Evolutionary conservation across 1,139 yeast species (phyloP).

Genomic region (Meyerozyma smithsonii): DNA sequence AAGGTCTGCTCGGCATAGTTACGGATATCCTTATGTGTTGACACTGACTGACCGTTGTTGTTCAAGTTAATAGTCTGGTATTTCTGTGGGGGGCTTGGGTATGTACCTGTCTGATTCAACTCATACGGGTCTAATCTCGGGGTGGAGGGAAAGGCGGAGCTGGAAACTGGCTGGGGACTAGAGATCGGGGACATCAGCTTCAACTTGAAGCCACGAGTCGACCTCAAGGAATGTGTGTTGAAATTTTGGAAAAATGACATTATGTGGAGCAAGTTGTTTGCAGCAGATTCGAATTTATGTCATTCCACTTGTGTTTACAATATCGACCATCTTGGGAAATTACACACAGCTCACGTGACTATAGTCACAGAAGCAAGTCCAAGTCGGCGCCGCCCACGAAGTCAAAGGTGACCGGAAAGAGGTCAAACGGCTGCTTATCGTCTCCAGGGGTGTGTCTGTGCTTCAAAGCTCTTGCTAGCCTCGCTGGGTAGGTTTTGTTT

Average conservation of each 20-base stretch:
- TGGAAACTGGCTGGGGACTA: conserved; percentile 35
- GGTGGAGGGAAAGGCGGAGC: conserved; percentile 29
- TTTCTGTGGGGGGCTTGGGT: conserved; percentile 13
- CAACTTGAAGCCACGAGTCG: conserved; percentile 52
- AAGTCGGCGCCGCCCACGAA: not conserved
- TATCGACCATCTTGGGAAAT: not conserved
- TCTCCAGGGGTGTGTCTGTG: not conserved
- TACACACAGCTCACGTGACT: not conserved
- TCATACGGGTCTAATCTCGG: conserved; percentile 13
- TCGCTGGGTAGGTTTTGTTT: not conserved
- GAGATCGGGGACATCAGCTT: conserved; percentile 40
- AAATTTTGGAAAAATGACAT: conserved; percentile 56
- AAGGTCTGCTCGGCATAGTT: conserved; percentile 90
- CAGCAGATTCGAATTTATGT: not conserved
- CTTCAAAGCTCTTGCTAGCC: not conserved
- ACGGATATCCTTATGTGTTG: conserved; percentile 67
- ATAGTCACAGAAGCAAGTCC: not conserved
- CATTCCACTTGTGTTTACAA: conserved; percentile 1
- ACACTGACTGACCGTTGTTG: conserved; percentile 34
- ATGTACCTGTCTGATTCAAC: conserved; percentile 11
- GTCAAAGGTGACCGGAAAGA: not conserved
- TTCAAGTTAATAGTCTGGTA: conserved; percentile 21
- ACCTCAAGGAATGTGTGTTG: conserved; percentile 50
- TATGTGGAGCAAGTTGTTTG: conserved; percentile 1
- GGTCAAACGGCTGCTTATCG: not conserved